Evolutionary conservation across 805 yeast species (phyloP).

Genomic region (Scheffersomyces coipomensis): DNA sequence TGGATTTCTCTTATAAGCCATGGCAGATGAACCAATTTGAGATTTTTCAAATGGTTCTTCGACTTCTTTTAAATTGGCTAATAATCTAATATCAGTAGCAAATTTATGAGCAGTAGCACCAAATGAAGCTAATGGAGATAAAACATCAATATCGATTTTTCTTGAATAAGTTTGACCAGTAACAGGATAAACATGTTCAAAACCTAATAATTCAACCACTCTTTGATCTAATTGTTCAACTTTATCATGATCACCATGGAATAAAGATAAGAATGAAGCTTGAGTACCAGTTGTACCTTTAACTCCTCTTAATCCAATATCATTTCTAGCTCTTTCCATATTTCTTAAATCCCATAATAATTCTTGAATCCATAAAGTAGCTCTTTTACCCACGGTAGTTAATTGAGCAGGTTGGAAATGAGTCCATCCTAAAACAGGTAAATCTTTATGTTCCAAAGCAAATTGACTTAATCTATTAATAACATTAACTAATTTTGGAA

Average conservation of each 20-base stretch:
- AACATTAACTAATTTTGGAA: constrained; percentile 94
- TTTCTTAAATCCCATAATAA: constrained; percentile 96
- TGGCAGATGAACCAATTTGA: constrained; percentile 97
- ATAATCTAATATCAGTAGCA: constrained; percentile 93
- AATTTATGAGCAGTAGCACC: constrained; percentile 97
- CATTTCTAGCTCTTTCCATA: constrained; percentile 93
- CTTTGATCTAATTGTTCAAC: constrained; percentile 90
- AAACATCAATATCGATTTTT: constrained; percentile 92
- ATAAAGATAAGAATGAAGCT: constrained; percentile 90
- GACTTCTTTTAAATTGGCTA: constrained; percentile 94
- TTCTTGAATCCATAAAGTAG: constrained; percentile 97
- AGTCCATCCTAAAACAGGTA: constrained; percentile 98
- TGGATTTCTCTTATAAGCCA: constrained; percentile 99
- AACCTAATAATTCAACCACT: constrained; percentile 90
- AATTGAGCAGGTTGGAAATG: constrained; percentile 99
- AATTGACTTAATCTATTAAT: constrained; percentile 86
- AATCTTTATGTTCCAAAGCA: constrained; percentile 88
- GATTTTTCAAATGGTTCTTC: constrained; percentile 98
- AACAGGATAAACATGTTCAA: constrained; percentile 92
- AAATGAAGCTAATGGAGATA: constrained; percentile 88
- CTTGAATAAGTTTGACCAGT: constrained; percentile 99
- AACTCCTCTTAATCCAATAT: constrained; percentile 94
- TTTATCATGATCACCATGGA: constrained; percentile 96
- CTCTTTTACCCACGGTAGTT: constrained; percentile 98
- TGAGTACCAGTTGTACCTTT: constrained; percentile 99